Evolutionary conservation across 495 filamentous ascomycete species (phyloP), one percentile per base, ranked within the genome.

Genomic region (Penicillium bialowiezense): DNA sequence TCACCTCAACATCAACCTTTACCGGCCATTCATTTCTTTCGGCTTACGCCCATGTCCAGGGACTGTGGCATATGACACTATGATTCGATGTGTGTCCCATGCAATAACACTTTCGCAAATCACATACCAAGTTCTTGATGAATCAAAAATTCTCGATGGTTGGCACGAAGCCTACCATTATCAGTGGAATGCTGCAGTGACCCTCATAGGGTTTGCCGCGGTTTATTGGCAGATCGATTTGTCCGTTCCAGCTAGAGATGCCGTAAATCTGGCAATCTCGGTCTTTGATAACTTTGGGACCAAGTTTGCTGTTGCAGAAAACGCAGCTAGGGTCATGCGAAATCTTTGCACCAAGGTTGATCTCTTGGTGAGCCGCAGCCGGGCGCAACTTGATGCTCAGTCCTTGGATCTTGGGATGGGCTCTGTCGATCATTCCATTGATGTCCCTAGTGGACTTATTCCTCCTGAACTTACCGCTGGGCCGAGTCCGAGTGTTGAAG

Each of bases 161-260:
- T 79, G 75, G 72, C 65, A 75, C 45, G 73, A 78, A 49, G 68
- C 63, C 2, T 81, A 75, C 35, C 72, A 76, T 19, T 78, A 65
- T 56, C 73, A 78, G 51, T 81, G 77, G 77, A 78, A 79, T 41
- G 70, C 74, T 3, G 56, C 71, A 15, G 67, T 81, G 48, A 66
- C 76, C 3, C 53, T 80, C 5, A 56, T 80, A 12, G 79, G 75
- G 4, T 82, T 74, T 37, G 44, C 73, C 5, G 29, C 81, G 0
- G 74, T 70, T 0, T 74, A 70, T 23, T 76, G 76, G 0, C 21
- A 54, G 0, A 20, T 55, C 12, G 15, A 58, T 0, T 41, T 59
- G 12, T 63, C 69, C 0, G 42, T 49, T 0, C 39, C 54, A 12
- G 77, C 71, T 2, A 54, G 74, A 9, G 56, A 44, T 7, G 64